Base-by-base conservation (phyloP, 805 yeast species). In the Nakazawaea ambrosiae region DNA sequence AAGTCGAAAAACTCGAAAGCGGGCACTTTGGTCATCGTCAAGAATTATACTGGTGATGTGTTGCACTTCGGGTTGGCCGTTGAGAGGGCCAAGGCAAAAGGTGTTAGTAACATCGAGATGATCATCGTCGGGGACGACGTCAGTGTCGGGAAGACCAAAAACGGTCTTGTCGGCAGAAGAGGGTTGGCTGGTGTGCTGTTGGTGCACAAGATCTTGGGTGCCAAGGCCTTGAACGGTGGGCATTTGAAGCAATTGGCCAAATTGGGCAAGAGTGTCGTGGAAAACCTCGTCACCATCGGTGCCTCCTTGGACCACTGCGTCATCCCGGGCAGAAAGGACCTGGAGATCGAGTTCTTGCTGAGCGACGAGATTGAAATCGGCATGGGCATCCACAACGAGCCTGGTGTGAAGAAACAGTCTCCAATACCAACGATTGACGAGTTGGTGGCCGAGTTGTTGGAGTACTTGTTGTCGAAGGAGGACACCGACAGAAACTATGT, bases 41-140 rank as follows among this genome's bases (percentile, higher is more conserved):
- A 89, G 61, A 89, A 90, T 60, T 89, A 89, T 60, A 89, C 97
- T 4, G 97, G 97, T 23, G 97, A 89, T 60, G 80, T 90, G 14
- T 63, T 89, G 38, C 96, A 89, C 60, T 89, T 90, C 60, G 96
- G 96, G 1, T 65, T 90, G 37, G 94, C 95, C 3, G 88, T 82
- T 2, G 97, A 89, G 57, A 69, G 94, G 48, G 90, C 95, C 20
- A 81, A 80, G 54, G 79, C 82, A 15, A 72, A 75, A 32, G 96
- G 95, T 7, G 70, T 73, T 45, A 15, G 16, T 23, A 66, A 74
- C 27, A 80, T 81, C 23, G 88, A 82, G 45, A 68, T 86, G 43
- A 77, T 84, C 30, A 73, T 81, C 38, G 89, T 89, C 20, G 83
- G 87, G 31, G 97, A 89, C 54, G 97, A 89, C 57, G 96, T 88